phyloP scores from a whole-genome alignment of 495 filamentous ascomycete genomes.

The Hyaloscypha bicolor region DNA sequence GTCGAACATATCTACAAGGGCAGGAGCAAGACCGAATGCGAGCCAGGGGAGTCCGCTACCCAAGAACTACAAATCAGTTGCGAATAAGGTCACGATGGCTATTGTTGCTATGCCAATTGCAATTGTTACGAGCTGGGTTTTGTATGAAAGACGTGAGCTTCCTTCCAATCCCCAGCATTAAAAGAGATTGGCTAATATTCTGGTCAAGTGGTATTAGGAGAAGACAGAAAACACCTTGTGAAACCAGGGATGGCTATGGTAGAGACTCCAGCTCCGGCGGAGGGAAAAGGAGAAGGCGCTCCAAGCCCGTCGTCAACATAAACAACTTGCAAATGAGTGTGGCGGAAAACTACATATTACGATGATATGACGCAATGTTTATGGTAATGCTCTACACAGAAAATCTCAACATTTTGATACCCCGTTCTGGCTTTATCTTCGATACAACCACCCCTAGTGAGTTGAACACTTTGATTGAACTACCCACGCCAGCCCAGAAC shows the following conservation, averaged over 20 bases:
- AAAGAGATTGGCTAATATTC: neutral
- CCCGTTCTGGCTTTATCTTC: neutral
- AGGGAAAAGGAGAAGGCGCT: neutral
- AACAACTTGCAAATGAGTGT: neutral
- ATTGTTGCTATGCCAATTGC: conserved; percentile 42
- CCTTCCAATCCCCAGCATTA: neutral
- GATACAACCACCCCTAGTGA: no score
- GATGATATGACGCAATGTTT: conserved; percentile 7
- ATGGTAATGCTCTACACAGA: conserved; percentile 9
- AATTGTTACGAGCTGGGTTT: conserved; percentile 41
- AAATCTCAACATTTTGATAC: conserved; percentile 19
- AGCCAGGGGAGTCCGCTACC: conserved; percentile 21
- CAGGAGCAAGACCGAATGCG: conserved; percentile 30
- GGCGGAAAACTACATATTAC: neutral
- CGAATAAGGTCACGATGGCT: conserved; percentile 36
- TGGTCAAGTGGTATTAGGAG: neutral
- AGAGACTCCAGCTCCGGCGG: neutral
- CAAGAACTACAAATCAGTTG: conserved; percentile 26
- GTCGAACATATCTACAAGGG: conserved; percentile 26
- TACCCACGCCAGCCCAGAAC: no score
- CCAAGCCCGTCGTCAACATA: neutral
- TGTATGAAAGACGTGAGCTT: conserved; percentile 39
- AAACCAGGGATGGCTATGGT: conserved; percentile 10
- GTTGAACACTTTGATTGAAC: no score
- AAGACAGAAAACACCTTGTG: conserved; percentile 14